A percentile compares a stretch with the other conserved stretches of the same genome.
Conservation (phyloP, 495 filamentous ascomycete genomes). For the Amphirosellinia nigrospora region DNA sequence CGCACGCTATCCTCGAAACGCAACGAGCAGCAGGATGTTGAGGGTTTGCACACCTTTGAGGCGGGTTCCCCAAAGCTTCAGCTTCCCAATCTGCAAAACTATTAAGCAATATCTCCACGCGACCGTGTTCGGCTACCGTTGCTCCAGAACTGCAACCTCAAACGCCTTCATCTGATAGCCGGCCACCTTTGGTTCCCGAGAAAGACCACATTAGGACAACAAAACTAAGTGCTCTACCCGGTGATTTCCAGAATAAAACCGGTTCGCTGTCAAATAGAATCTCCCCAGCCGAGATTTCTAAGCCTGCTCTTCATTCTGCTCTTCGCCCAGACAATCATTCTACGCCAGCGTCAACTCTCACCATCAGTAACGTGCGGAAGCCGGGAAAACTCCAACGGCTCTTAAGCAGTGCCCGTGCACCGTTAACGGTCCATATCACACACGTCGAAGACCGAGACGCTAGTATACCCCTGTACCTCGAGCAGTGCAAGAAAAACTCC, state of each 20-base stretch:
- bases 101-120: background rate
- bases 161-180: background rate
- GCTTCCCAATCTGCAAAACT: background rate
- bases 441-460: conserved; percentile 37
- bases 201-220: background rate
- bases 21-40: conserved; percentile 5
- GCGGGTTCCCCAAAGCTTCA: background rate
- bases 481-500: conserved; percentile 44
- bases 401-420: conserved; percentile 43
- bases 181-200: background rate
- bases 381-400: conserved; percentile 49
- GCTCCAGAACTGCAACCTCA: background rate
- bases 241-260: background rate
- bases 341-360: conserved; percentile 24
- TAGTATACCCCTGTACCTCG: conserved; percentile 41
- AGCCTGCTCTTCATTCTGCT: background rate
- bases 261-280: background rate
- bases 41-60: background rate
- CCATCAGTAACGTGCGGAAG: conserved; percentile 44
- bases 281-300: background rate
- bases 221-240: background rate
- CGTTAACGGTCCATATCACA: conserved; percentile 39
- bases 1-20: conserved; percentile 47
- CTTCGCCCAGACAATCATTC: background rate
- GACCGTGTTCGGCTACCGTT: background rate